A percentile compares a stretch with the other conserved stretches of the same genome.
Conservation (phyloP, 2,329 filamentous ascomycete genomes). For the Talaromyces sp. region DNA sequence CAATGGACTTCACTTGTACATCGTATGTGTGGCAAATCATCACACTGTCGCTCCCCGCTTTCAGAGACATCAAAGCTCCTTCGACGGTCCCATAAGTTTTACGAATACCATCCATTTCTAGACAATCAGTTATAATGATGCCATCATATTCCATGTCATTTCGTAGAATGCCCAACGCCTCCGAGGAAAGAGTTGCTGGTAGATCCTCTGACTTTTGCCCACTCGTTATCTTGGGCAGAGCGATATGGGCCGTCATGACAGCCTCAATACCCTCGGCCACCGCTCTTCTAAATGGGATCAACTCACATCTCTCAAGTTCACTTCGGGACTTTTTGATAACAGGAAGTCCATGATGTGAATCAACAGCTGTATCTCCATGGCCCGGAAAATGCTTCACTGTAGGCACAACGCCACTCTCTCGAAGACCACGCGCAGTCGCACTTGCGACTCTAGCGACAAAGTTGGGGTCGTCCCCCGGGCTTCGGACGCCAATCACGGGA, state of each 20-base stretch:
- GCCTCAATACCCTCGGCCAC: conserved; percentile 41
- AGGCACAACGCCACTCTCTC: conserved; percentile 39
- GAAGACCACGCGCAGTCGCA: conserved; percentile 37
- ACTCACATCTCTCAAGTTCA: conserved; percentile 39
- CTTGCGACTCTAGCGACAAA: conserved; percentile 42
- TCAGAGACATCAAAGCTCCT: conserved; percentile 40
- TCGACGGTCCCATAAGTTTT: conserved; percentile 41
- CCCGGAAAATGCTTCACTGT: conserved; percentile 48
- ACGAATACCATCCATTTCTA: conserved; percentile 46
- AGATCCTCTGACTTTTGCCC: conserved; percentile 24
- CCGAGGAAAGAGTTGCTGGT: conserved; percentile 40
- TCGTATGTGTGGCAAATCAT: conserved; percentile 47
- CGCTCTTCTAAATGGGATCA: conserved; percentile 44
- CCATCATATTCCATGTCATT: conserved; percentile 44
- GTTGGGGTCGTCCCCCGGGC: conserved; percentile 42
- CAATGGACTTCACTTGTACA: conserved; percentile 40
- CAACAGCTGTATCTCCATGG: conserved; percentile 44
- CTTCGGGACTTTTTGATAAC: conserved; percentile 37
- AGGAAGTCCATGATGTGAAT: conserved; percentile 44
- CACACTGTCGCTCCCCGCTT: conserved; percentile 43
- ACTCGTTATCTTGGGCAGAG: conserved; percentile 33
- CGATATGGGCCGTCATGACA: conserved; percentile 47
- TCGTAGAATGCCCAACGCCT: conserved; percentile 38
- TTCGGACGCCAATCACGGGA: conserved; percentile 44
- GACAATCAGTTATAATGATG: conserved; percentile 45